Evolutionary conservation across 768 basidiomycete genomes (phyloP).

Genomic region (Auriscalpium vulgare): DNA sequence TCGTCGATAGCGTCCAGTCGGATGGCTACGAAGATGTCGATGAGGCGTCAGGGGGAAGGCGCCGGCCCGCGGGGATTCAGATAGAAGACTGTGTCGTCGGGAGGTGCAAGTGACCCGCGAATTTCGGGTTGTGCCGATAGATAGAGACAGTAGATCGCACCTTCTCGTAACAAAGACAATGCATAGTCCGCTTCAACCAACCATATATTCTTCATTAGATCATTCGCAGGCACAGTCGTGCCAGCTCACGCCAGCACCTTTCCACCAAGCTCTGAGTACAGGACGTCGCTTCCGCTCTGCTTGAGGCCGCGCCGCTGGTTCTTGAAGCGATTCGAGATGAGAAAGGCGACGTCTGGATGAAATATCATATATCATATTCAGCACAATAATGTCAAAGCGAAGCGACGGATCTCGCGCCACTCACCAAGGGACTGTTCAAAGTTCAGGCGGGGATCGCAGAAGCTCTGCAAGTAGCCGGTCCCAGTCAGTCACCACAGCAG

Average conservation of each 20-base stretch:
- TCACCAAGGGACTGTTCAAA: constrained; percentile 90
- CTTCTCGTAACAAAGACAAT: too few relatives aligned
- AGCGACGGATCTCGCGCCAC: constrained; percentile 17
- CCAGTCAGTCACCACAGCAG: not conserved
- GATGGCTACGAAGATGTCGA: too few relatives aligned
- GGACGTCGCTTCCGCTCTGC: constrained; percentile 18
- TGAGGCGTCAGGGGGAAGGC: too few relatives aligned
- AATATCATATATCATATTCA: not conserved
- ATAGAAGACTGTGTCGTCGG: too few relatives aligned
- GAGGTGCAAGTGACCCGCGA: too few relatives aligned
- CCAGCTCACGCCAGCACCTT: constrained; percentile 3
- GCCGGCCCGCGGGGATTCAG: too few relatives aligned
- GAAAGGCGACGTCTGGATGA: constrained; percentile 70
- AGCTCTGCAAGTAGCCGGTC: constrained; percentile 38
- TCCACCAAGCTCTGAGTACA: constrained; percentile 26
- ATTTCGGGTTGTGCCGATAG: too few relatives aligned
- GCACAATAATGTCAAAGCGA: not conserved
- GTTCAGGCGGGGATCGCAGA: constrained; percentile 92
- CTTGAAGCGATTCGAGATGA: constrained; percentile 76
- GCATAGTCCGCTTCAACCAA: too few relatives aligned
- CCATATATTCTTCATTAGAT: too few relatives aligned
- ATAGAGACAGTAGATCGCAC: too few relatives aligned
- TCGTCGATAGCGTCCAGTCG: too few relatives aligned
- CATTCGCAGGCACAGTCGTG: too few relatives aligned
- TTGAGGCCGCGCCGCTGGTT: constrained; percentile 38